A percentile compares a stretch with the other conserved stretches of the same genome.
phyloP scores from a whole-genome alignment of 2,329 filamentous ascomycete species.

The Ceratocystis huliohia region DNA sequence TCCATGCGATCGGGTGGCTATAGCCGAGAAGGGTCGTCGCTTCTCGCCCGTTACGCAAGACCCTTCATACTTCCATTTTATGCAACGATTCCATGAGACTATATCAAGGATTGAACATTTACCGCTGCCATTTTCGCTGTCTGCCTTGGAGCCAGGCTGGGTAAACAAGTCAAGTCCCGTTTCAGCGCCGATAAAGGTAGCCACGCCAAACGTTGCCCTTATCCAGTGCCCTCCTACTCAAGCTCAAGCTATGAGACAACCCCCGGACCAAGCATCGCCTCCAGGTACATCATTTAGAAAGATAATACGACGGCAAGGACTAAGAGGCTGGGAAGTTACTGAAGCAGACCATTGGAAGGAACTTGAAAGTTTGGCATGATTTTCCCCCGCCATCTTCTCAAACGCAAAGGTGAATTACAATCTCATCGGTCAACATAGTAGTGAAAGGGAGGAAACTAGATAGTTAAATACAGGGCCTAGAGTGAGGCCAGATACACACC shows the following conservation, averaged over 20 bases:
- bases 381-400: background rate
- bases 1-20: constrained; percentile 6
- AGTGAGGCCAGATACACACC: background rate
- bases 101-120: background rate
- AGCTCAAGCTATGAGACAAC: background rate
- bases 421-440: background rate
- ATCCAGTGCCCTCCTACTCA: background rate
- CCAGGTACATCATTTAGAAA: background rate
- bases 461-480: background rate
- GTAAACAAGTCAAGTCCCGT: background rate
- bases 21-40: constrained; percentile 2
- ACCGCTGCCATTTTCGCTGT: background rate
- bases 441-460: background rate
- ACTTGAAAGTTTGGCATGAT: background rate
- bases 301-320: background rate
- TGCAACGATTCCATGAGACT: constrained; percentile 3
- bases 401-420: background rate
- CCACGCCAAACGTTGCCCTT: background rate
- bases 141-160: background rate
- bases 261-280: background rate
- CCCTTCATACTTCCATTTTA: background rate
- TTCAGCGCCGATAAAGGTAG: no score
- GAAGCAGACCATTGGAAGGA: constrained; percentile 13
- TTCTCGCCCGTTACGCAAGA: constrained; percentile 4
- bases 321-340: background rate